Evolutionary conservation across 1,284 basidiomycete species (phyloP), one percentile per base, ranked within the genome.

Genomic region (Puccinia horiana): DNA sequence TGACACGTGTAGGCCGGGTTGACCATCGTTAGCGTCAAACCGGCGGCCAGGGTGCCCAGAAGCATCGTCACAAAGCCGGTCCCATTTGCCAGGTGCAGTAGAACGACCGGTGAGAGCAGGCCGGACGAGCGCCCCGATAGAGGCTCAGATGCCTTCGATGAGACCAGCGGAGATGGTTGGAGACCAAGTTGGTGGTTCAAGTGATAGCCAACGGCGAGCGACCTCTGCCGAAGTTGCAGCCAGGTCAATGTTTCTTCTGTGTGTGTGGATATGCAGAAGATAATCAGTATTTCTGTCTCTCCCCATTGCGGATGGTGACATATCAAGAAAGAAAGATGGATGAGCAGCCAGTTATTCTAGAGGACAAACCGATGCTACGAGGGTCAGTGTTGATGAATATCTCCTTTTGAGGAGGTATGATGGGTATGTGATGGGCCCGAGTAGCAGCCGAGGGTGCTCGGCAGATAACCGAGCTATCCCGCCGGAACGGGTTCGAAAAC

Each of bases 41-140:
- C 83, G 37, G 83, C 83, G 72, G 65, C 69, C 26, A 85, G 83
- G 32, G 86, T 84, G 23, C 87, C 88, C 63, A 87, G 86, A 0
- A 86, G 84, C 32, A 88, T 83, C 11, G 86, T 82, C 1, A 85
- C 84, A 83, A 86, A 88, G 3, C 85, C 84, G 16, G 87, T 84
- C 70, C 86, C 87, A 72, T 88, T 88, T 81, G 87, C 86, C 4
- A 88, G 84, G 82, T 88, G 87, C 6, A 88, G 81, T 14, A 88
- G 84, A 3, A 88, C 84, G 37, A 86, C 85, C 16, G 87, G 86
- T n/a, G 74, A 76, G 18, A 76, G 52, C 23, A 76, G 37, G 56
- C 52, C 26, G 35, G 32, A 58, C 18, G 74, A 32, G 14, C 37
- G 40, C 23, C 12, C 35, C 20, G 52, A 32, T 23, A 20, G 35